Percentiles rank a stretch among this genome's conserved stretches.
These are phyloP conservation scores for Rhodamnia argentea DNA, from an alignment of 345 rosid species.

Conservation along the genomic window DNA sequence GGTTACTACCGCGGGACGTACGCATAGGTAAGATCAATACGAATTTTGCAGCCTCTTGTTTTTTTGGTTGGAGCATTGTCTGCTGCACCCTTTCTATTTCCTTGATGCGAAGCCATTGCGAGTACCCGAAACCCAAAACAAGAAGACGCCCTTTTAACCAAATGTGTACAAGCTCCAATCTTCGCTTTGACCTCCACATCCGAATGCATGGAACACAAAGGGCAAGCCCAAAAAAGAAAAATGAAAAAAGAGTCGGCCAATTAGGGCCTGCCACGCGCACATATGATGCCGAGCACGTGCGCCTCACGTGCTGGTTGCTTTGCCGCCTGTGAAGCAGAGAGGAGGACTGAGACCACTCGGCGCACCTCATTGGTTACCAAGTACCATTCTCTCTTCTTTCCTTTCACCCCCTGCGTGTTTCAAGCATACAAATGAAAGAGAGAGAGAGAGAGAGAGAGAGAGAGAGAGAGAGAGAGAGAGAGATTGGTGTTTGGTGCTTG, in stretches of 20 bases:
- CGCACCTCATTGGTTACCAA: not conserved
- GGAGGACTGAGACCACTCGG: not conserved
- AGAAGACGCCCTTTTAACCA: not conserved
- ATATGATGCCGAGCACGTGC: not conserved
- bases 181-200: not conserved
- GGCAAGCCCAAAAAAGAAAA: not conserved
- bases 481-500: not conserved
- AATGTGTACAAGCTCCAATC: not conserved
- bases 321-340: not conserved
- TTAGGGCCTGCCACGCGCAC: not conserved
- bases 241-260: not conserved
- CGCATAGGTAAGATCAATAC: not conserved
- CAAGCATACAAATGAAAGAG: not conserved
- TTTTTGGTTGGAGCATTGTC: not conserved
- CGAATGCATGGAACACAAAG: not conserved
- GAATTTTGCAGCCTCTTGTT: not conserved
- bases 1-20: accelerated
- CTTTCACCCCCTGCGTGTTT: not conserved
- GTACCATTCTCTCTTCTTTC: not conserved
- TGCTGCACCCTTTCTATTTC: not conserved
- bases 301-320: not conserved
- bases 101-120: not conserved
- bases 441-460: not conserved
- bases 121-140: not conserved
- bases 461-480: not conserved